Conservation (phyloP, 2,329 filamentous ascomycete genomes). For the Thielaviopsis ethacetica region DNA sequence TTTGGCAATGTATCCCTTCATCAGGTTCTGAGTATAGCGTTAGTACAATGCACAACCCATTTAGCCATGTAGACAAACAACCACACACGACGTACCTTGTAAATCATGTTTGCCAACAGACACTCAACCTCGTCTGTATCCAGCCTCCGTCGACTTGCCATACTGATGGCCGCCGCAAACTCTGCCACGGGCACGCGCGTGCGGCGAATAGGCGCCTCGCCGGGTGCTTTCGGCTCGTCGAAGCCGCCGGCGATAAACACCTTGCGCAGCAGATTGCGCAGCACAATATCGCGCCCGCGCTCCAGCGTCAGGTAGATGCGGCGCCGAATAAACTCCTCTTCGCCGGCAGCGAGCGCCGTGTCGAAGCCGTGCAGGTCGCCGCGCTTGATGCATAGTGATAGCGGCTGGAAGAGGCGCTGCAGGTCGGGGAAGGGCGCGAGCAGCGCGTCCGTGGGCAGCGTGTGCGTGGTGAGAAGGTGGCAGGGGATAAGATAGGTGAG, state of each 20-base stretch:
- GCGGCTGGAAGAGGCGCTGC: conserved; percentile 59
- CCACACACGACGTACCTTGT: conserved; percentile 51
- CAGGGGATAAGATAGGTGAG: conserved; percentile 91
- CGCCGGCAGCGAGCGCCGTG: conserved; percentile 58
- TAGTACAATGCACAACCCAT: background rate
- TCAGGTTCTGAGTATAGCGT: conserved; percentile 46
- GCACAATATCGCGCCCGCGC: conserved; percentile 73
- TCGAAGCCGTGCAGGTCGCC: conserved; percentile 79
- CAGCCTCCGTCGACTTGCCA: conserved; percentile 50
- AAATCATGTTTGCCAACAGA: conserved; percentile 88
- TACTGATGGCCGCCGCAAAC: conserved; percentile 68
- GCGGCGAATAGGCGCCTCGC: conserved; percentile 45
- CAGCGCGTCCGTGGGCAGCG: conserved; percentile 56
- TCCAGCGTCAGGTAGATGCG: conserved; percentile 93
- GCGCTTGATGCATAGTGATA: conserved; percentile 62
- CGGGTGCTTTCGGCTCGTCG: conserved; percentile 56
- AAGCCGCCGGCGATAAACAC: conserved; percentile 77
- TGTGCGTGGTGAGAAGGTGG: conserved; percentile 74
- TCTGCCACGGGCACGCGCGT: conserved; percentile 71
- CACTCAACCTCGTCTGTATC: conserved; percentile 94
- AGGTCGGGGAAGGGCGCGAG: conserved; percentile 62
- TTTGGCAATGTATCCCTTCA: conserved; percentile 96
- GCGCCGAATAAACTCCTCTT: conserved; percentile 84
- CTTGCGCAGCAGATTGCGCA: conserved; percentile 83
- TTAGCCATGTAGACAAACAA: no score